phyloP scores from a whole-genome alignment of 2,329 filamentous ascomycete genomes.

The Bretziella fagacearum region DNA sequence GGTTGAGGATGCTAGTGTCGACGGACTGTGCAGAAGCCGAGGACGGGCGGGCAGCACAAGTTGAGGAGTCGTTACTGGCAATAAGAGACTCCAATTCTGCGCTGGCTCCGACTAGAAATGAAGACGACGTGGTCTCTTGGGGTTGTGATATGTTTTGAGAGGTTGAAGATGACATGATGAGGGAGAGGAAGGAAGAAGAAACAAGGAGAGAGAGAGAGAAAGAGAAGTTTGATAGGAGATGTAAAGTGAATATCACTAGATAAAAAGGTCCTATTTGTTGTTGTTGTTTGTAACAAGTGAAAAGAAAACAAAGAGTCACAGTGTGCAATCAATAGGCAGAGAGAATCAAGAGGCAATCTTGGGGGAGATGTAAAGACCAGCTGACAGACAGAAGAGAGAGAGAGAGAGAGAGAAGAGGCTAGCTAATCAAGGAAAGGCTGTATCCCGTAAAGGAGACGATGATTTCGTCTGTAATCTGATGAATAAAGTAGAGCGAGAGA shows the following conservation, averaged over 20 bases:
- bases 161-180: constrained; percentile 3
- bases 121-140: neutral
- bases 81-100: constrained; percentile 9
- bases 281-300: neutral
- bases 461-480: too few species aligned
- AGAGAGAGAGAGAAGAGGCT: neutral
- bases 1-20: constrained; percentile 11
- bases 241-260: too few species aligned
- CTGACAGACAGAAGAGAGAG: too few species aligned
- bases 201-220: neutral
- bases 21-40: neutral
- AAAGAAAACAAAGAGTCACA: neutral
- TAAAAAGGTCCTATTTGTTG: too few species aligned
- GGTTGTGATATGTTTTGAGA: too few species aligned
- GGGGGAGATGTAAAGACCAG: too few species aligned
- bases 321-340: neutral
- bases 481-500: too few species aligned
- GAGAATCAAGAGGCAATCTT: too few species aligned
- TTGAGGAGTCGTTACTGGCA: constrained; percentile 1
- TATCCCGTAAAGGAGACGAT: too few species aligned
- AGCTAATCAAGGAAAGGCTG: too few species aligned
- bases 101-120: constrained; percentile 10
- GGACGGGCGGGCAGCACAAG: neutral
- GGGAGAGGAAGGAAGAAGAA: too few species aligned
- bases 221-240: too few species aligned